These are phyloP conservation scores for Thielaviopsis musarum DNA, from an alignment of 2,329 filamentous ascomycete genomes.

Conservation along the genomic window DNA sequence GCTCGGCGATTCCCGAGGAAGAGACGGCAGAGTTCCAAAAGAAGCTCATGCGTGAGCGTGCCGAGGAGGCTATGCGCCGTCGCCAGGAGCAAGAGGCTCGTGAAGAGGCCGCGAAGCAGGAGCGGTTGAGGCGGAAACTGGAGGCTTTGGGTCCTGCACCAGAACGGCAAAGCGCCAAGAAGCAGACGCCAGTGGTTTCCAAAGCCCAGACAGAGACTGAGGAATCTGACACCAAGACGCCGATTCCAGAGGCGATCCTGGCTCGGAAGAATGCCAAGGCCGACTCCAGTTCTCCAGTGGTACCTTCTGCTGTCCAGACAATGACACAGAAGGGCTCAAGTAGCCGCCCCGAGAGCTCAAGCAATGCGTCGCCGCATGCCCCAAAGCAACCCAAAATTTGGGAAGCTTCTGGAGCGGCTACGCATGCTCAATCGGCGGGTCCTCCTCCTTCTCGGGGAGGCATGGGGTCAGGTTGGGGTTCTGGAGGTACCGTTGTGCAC, in stretches of 20 bases:
- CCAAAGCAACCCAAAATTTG: constrained; percentile 4
- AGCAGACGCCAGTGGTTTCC: constrained; percentile 20
- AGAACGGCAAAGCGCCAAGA: constrained; percentile 41
- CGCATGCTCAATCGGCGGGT: constrained; percentile 2
- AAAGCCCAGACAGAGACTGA: neutral
- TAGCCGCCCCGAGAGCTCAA: neutral
- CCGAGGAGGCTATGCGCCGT: constrained; percentile 52
- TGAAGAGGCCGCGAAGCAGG: constrained; percentile 55
- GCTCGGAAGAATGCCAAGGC: neutral
- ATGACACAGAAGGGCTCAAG: neutral
- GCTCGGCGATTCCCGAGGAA: constrained; percentile 17
- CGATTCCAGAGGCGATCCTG: neutral
- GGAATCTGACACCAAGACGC: neutral
- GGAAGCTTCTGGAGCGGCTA: constrained; percentile 5
- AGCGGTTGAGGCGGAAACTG: constrained; percentile 55
- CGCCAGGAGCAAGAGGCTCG: constrained; percentile 50
- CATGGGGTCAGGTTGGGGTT: constrained; percentile 24
- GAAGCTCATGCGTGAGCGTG: constrained; percentile 56
- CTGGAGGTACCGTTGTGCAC: constrained; percentile 21
- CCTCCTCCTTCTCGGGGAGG: constrained; percentile 5
- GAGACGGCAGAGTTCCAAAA: constrained; percentile 47
- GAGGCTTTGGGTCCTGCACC: constrained; percentile 51
- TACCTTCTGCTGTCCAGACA: neutral
- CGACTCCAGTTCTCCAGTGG: neutral
- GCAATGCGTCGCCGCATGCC: neutral